Percentiles rank a stretch among this genome's conserved stretches.
These are phyloP conservation scores for Fusarium sp. DNA, from an alignment of 2,329 filamentous ascomycete genomes.

Conservation along the genomic window DNA sequence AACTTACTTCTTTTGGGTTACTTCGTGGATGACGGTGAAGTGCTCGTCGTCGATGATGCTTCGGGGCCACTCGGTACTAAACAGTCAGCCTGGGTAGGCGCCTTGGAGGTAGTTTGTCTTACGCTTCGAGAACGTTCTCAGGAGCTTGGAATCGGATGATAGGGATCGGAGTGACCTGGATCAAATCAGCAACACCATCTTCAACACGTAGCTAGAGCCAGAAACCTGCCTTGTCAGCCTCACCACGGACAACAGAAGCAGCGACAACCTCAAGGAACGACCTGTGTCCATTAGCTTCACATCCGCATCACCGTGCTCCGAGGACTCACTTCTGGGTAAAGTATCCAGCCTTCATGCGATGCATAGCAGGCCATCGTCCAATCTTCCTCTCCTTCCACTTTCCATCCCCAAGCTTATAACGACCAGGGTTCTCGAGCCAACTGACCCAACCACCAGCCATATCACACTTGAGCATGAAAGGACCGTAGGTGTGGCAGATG, in stretches of 20 bases:
- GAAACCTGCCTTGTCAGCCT: not conserved
- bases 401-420: not conserved
- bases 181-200: not conserved
- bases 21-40: slow-evolving; percentile 2
- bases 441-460: not conserved
- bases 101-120: not conserved
- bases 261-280: not conserved
- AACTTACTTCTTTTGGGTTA: not conserved
- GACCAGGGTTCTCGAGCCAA: not conserved
- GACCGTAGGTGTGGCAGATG: not conserved
- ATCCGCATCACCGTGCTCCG: too few relatives aligned
- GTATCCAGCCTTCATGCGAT: not conserved
- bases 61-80: not conserved
- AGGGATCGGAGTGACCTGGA: not conserved
- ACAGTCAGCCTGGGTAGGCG: not conserved
- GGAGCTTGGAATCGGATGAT: not conserved
- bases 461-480: slow-evolving; percentile 1
- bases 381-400: slow-evolving; percentile 1
- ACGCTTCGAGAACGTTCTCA: not conserved
- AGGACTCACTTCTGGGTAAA: slow-evolving; percentile 1
- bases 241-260: not conserved
- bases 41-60: slow-evolving; percentile 2
- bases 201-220: too few relatives aligned
- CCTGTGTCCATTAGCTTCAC: too few relatives aligned
- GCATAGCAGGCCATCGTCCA: slow-evolving; percentile 1